Evolutionary conservation across 2,329 filamentous ascomycete species (phyloP), one percentile per base, ranked within the genome.

Genomic region (Penicillium sp.): DNA sequence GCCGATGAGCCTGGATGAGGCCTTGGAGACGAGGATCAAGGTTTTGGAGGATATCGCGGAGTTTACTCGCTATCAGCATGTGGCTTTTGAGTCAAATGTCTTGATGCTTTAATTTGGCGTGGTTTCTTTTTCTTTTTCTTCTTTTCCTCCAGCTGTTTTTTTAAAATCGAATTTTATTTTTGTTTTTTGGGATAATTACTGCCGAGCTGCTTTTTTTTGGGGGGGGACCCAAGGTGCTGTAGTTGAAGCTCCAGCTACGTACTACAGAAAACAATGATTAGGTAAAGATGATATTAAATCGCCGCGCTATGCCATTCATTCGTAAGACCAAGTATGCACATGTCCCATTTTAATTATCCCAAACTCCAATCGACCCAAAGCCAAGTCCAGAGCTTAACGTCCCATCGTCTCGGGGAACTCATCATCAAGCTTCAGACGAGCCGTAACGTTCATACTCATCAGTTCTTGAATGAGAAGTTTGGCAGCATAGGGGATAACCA

Each of bases 381-480:
- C 19, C 23, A 33, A 42, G 13, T 44, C 25, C 29, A 21, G 35
- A 27, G 27, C 25, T 50, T 67, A 77, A 50, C 68, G 68, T 29
- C 75, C 75, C 63, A 71, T 74, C 39, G 67, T 70, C 57, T 77
- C 75, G 6, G 92, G 92, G 75, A 99, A 99, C 77, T 97, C 91
- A 72, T 99, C 94, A 69, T 91, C 91, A 64, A 99, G 78, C 79
- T 93, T 90, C 77, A 99, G 80, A 57, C 90, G 83, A 59, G 96
- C 93, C 61, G 93, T 90, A n/a, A 99, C 91, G 75, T 99, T 99
- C 94, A 99, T 99, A 75, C 91, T 96, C 71, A 96, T 88, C 69
- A 99, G 77, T 78, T 99, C 94, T 79, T 99, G 94, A 49, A 97
- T 91, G 55, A 99, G 79, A 71, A 99, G 78, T 82, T 99, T 97